Base-by-base conservation (phyloP, 2,329 filamentous ascomycete genomes). In the Aspergillus nomiae region DNA sequence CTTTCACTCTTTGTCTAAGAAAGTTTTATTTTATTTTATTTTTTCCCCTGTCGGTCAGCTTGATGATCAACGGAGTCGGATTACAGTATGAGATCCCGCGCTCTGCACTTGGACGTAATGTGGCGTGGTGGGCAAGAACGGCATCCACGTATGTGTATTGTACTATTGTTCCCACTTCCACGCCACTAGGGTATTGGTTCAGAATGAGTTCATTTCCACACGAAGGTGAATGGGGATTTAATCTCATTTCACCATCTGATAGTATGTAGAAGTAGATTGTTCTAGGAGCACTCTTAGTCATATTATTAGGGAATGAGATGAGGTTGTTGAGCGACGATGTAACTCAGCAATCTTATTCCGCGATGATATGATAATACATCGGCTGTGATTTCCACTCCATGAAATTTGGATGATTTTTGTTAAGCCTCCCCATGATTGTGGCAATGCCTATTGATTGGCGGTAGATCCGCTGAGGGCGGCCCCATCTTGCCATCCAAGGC, bases 361-460 rank as follows among this genome's bases (percentile, higher is more conserved):
- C 16, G 24, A 8, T 11, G 12, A 26, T 10, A 45, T 3, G 26
- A 50, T 14, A 28, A 51, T 19, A 12, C 48, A 32, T 14, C 51
- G 51, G 51, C 51, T 54, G 51, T 54, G 51, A 54, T 54, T 34
- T 36, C 51, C 51, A 54, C 51, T n/a, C 11, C n/a, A 19, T 34
- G 32, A 54, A 54, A 36, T 14, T 54, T 54, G 30, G 21, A 54
- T 11, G 8, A 5, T 28, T 8, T 8, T 48, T 14, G 19, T n/a
- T 28, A 34, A 21, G 51, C 28, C 51, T 24, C n/a, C 3, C 8
- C 30, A n/a, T 6, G 5, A 54, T 36, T 54, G 19, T 54, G 51
- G 51, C 46, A 34, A 55, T 36, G 59, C 41, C n/a, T 21, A 4
- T 9, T 61, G 59, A 61, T 61, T 61, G 59, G 59, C 43, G 16